A percentile compares a stretch with the other conserved stretches of the same genome.
These are phyloP conservation scores for Jatropha curcas DNA, from an alignment of 345 rosid species.

Conservation along the genomic window DNA sequence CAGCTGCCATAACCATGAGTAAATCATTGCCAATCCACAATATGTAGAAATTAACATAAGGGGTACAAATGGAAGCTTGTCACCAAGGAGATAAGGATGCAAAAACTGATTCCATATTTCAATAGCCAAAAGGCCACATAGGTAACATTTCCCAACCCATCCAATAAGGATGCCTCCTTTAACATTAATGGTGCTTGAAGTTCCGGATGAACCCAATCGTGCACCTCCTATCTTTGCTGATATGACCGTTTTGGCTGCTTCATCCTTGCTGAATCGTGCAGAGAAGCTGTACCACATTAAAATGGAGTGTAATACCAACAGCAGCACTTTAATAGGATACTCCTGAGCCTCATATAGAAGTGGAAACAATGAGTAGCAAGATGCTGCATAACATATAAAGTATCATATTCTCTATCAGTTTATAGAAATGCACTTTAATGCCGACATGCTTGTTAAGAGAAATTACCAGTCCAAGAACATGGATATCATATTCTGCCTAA, in stretches of 20 bases:
- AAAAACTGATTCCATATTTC: slow-evolving; percentile 75
- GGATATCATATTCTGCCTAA: too few species aligned
- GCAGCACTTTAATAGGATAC: slow-evolving; percentile 73
- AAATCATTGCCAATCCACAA: slow-evolving; percentile 63
- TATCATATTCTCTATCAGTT: slow-evolving; percentile 13
- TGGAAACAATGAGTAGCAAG: slow-evolving; percentile 82
- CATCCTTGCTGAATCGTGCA: slow-evolving; percentile 29
- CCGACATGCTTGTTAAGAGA: not conserved
- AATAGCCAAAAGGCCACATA: slow-evolving; percentile 60
- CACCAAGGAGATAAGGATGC: slow-evolving; percentile 66
- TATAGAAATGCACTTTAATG: slow-evolving; percentile 8
- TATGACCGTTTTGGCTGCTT: slow-evolving; percentile 2
- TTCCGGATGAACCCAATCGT: slow-evolving; percentile 10
- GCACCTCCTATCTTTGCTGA: slow-evolving; percentile 24
- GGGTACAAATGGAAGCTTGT: slow-evolving; percentile 70
- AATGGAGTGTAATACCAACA: slow-evolving; percentile 59
- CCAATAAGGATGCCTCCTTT: slow-evolving; percentile 46
- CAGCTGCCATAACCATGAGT: slow-evolving; percentile 94
- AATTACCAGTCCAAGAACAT: not conserved
- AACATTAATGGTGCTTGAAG: slow-evolving; percentile 14
- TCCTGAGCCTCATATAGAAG: slow-evolving; percentile 78
- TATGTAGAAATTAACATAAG: slow-evolving; percentile 71
- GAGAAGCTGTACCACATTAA: slow-evolving; percentile 57
- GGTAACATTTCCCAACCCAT: slow-evolving; percentile 47
- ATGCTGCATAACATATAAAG: slow-evolving; percentile 49